Conservation (phyloP, 306 rosid genomes). For the Benincasa hispida region DNA sequence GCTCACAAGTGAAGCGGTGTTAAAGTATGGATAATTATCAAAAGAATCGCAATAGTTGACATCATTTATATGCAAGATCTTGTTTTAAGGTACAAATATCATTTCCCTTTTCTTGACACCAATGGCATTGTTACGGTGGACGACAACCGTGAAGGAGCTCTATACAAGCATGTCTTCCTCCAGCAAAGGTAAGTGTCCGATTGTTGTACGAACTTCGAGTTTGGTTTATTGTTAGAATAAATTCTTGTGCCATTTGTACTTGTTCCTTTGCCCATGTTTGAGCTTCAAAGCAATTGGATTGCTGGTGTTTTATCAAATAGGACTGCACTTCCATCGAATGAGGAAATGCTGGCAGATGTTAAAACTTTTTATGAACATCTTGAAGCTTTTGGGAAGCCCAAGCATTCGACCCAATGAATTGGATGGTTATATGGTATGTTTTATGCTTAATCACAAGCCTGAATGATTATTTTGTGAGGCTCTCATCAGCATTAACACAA, state of each 20-base stretch:
- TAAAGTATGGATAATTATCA: too few species aligned
- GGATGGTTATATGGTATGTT: conserved; percentile 13
- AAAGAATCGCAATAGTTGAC: not conserved
- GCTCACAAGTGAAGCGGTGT: too few species aligned
- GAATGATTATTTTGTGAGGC: not conserved
- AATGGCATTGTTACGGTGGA: conserved; percentile 43
- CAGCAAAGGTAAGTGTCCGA: conserved; percentile 37
- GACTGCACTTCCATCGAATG: conserved; percentile 43
- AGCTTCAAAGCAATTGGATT: conserved; percentile 76
- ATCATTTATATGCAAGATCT: not conserved
- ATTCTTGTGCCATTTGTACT: not conserved
- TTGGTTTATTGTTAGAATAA: not conserved
- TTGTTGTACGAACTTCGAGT: not conserved
- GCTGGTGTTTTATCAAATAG: conserved; percentile 51
- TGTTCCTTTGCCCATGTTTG: conserved; percentile 41
- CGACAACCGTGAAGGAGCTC: conserved; percentile 63
- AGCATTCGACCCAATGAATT: conserved; percentile 28
- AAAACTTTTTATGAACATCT: conserved; percentile 29
- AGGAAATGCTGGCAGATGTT: conserved; percentile 53
- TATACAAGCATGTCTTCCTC: conserved; percentile 69
- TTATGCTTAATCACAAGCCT: not conserved
- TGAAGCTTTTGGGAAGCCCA: conserved; percentile 18
- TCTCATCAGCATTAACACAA: not conserved
- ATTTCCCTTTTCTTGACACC: conserved; percentile 62
- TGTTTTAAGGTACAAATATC: conserved; percentile 44